Base-by-base conservation (phyloP, 164 flowering plant species). In the Echeveria elegans region DNA sequence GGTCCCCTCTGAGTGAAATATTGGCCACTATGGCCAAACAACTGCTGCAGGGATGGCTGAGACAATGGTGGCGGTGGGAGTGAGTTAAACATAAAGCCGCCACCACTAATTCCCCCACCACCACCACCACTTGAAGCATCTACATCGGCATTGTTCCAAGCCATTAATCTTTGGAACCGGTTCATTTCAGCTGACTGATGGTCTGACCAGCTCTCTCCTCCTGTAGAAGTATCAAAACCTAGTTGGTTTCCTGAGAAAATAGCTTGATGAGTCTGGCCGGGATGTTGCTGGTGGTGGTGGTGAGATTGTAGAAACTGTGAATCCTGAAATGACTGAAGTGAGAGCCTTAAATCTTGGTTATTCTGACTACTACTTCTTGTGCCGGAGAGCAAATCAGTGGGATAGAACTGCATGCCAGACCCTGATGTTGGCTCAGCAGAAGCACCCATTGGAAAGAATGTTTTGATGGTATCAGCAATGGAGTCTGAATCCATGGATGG, bases 1-100 rank as follows among this genome's bases (percentile, higher is more conserved):
- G 98, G 92, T 85, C 98, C 97, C 98, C 98, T 89, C 93, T 90
- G 98, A 72, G 84, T 69, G 78, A 82, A 81, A 30, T 81, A 76
- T 77, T 80, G 88, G 75, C 70, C 66, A 37, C 47, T 77, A 53
- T 85, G 87, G 79, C 88, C 84, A 64, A 78, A 74, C 58, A 79
- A 70, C 60, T 79, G 84, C 75, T 79, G 88, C 75, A 75, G 72
- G 43, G 68, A 68, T 43, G 70, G 70, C 69, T 79, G 72, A 69
- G 66, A 72, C 43, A 73, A 68, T 61, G 69, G 79, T 67, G 75
- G 73, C 1, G 72, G 66, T 68, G 56, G 81, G 41, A 75, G 82
- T 24, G 83, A 61, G 70, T 71, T 73, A 75, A 81, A 85, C 69
- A 82, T 10, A 53, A 79, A 88, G 9, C 74, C 76, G 0, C 76